Evolutionary conservation across 2,329 filamentous ascomycete genomes (phyloP), one percentile per base, ranked within the genome.

Genomic region (Xylaria hypoxylon): DNA sequence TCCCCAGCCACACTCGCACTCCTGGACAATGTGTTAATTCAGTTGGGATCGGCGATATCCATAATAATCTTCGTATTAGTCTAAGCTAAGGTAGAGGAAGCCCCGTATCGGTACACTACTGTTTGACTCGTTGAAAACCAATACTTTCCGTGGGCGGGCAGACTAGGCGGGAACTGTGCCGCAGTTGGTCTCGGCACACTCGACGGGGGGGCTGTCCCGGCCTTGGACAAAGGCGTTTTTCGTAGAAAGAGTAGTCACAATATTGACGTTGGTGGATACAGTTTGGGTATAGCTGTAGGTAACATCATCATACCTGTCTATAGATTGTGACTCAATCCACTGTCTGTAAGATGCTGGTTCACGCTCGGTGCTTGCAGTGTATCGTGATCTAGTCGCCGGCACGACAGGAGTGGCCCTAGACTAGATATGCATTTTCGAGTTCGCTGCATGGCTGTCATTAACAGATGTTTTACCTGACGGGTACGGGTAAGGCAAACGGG

Each of bases 1-100:
- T 79, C 74, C 7, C 79, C 80, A 10, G 78, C 80, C n/a, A 80
- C 80, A 5, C 80, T 80, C 5, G 74, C 65, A 15, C 76, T 77
- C 68, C 79, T 78, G 17, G 26, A 72, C 51, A 79, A 44, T 17
- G 80, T 83, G 59, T 79, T 72, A 62, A 75, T 77, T 67, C 82
- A 83, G 62, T 79, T 69, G 45, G 77, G 75, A 70, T 83, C 76
- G 2, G 70, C 70, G 1, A 58, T 55, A 24, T 70, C 67, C 62
- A 72, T 56, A 51, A 69, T 70, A 48, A 82, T 78, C 59, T 74
- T 75, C 15, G 80, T 81, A 69, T 83, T 69, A 62, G 77, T 77
- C 77, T 80, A 82, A 33, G 75, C 73, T 78, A 40, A n/a, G 35
- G 35, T 38, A 47, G 5, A 31, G 8, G 22, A 60, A 6, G 13